These are phyloP conservation scores for Entomortierella lignicola DNA, from an alignment of 192 early-diverging fungal genomes.

Conservation along the genomic window DNA sequence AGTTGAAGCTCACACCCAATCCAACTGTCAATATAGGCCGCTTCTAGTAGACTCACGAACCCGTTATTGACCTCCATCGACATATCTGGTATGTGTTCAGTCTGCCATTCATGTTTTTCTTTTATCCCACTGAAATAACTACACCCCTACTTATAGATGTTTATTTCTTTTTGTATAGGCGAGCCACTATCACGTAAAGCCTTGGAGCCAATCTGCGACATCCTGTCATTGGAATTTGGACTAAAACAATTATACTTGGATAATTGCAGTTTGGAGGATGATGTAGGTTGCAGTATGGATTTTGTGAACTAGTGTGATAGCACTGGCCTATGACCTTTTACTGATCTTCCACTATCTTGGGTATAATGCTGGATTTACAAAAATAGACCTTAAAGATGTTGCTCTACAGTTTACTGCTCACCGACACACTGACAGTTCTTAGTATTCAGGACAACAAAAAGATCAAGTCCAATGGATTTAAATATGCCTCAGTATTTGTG, in stretches of 20 bases:
- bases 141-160: background rate
- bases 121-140: background rate
- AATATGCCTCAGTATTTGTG: constrained; percentile 78
- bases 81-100: constrained; percentile 23
- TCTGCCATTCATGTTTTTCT: background rate
- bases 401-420: constrained; percentile 77
- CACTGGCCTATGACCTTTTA: no score
- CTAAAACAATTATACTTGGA: constrained; percentile 73
- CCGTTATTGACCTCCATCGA: constrained; percentile 43
- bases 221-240: constrained; percentile 82
- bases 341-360: no score
- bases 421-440: constrained; percentile 71
- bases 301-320: background rate
- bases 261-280: constrained; percentile 79
- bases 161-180: constrained; percentile 30
- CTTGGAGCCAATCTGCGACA: constrained; percentile 78
- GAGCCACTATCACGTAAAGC: constrained; percentile 64
- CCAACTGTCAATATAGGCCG: constrained; percentile 1
- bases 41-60: constrained; percentile 26
- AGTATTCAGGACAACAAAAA: constrained; percentile 76
- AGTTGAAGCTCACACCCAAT: background rate
- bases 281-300: constrained; percentile 50
- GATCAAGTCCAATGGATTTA: constrained; percentile 77
- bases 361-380: no score
- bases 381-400: constrained; percentile 70